Evolutionary conservation across 345 rosid species (phyloP).

Genomic region (Populus alba): DNA sequence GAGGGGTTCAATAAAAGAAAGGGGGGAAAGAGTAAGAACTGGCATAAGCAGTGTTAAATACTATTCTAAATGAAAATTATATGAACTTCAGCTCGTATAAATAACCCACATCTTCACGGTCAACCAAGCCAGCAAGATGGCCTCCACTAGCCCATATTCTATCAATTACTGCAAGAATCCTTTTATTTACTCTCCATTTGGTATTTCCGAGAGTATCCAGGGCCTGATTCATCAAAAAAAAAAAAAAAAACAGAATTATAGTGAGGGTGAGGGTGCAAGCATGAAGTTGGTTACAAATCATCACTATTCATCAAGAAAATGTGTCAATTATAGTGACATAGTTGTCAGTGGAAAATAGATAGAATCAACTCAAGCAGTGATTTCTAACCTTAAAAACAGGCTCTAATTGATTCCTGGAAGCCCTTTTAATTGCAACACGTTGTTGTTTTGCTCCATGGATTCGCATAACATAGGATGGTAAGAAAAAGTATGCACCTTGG

Average conservation of each 20-base stretch:
- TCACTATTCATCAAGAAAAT: not conserved
- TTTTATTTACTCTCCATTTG: slow-evolving; percentile 88
- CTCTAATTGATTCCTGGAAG: slow-evolving; percentile 58
- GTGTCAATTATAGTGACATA: not conserved
- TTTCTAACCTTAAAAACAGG: slow-evolving; percentile 76
- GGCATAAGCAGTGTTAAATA: not conserved
- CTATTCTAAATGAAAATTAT: not conserved
- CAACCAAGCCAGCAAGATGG: slow-evolving; percentile 69
- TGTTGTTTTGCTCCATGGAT: slow-evolving; percentile 91
- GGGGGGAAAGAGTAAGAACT: not conserved
- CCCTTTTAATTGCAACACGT: slow-evolving; percentile 54
- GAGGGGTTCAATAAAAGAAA: not conserved
- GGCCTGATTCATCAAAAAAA: slow-evolving; percentile 53
- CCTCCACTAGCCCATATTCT: slow-evolving; percentile 97
- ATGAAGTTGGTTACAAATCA: not conserved
- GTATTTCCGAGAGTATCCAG: slow-evolving; percentile 90
- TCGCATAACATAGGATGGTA: slow-evolving; percentile 89
- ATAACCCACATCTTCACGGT: slow-evolving; percentile 79
- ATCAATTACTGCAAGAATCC: slow-evolving; percentile 75
- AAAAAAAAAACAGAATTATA: slow-evolving; percentile 16
- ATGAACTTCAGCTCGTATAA: slow-evolving; percentile 5
- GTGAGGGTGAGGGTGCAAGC: not conserved
- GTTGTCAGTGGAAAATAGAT: not conserved
- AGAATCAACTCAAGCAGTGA: not conserved
- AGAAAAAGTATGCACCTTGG: slow-evolving; percentile 78